Evolutionary conservation across 345 rosid species (phyloP).

Genomic region (Nephelium lappaceum): DNA sequence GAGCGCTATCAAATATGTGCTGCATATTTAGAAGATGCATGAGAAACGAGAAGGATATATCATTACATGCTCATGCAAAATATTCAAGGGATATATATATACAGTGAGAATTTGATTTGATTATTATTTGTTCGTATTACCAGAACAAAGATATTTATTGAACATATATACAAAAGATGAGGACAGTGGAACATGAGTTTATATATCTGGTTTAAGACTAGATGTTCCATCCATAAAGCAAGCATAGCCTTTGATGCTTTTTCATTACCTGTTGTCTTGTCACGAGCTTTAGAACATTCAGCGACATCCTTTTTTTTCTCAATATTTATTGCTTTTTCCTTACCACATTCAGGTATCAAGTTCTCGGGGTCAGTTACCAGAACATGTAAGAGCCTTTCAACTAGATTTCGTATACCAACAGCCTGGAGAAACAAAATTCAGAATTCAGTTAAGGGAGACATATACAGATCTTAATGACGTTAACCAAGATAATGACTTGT

Average conservation of each 20-base stretch:
- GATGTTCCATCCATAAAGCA: too few relatives aligned
- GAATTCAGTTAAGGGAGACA: conserved; percentile 10
- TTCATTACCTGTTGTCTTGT: conserved; percentile 11
- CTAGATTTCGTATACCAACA: conserved; percentile 37
- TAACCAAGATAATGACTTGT: background rate
- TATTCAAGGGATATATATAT: conserved; percentile 3
- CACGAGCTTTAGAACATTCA: background rate
- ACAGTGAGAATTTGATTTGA: background rate
- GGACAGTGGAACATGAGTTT: background rate
- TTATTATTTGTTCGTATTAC: background rate
- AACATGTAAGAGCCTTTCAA: conserved; percentile 30
- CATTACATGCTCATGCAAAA: background rate
- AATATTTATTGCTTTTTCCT: background rate
- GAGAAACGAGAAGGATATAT: background rate
- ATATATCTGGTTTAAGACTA: background rate
- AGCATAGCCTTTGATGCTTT: background rate
- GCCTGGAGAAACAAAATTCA: conserved; percentile 30
- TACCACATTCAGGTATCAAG: conserved; percentile 30
- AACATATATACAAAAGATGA: background rate
- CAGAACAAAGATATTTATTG: conserved; percentile 7
- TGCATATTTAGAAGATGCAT: background rate
- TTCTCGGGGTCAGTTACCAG: conserved; percentile 30
- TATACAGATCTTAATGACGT: too few relatives aligned
- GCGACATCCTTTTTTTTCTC: conserved; percentile 29
- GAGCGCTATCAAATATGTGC: background rate